Evolutionary conservation across 352 stramenopile genomes (phyloP).

Genomic region (Globisporangium recalcitrans): DNA sequence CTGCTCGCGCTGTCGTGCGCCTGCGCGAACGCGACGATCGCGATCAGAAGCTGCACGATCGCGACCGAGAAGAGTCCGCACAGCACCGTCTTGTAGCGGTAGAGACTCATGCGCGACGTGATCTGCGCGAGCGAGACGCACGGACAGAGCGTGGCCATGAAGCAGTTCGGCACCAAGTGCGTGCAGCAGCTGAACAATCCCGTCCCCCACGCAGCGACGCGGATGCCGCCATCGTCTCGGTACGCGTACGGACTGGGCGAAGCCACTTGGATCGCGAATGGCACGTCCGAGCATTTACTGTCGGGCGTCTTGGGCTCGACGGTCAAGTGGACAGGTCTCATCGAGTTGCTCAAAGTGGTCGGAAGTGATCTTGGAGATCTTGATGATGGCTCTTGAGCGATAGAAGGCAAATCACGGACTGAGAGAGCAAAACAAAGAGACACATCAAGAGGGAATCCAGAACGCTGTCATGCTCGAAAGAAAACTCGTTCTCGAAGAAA

Average conservation of each 20-base stretch:
- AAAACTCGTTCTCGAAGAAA: constrained; percentile 4
- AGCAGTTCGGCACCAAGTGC: constrained; percentile 31
- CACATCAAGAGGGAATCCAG: too few species aligned
- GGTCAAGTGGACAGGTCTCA: background rate
- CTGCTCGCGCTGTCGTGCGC: background rate
- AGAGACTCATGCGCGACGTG: constrained; percentile 11
- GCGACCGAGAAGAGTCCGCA: constrained; percentile 6
- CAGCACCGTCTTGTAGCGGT: constrained; percentile 16
- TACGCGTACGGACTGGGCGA: constrained; percentile 15
- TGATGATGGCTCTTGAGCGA: background rate
- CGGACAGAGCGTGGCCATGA: constrained; percentile 24
- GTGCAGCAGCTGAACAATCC: constrained; percentile 26
- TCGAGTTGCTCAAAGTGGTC: background rate
- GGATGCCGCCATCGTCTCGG: constrained; percentile 20
- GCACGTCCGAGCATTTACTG: constrained; percentile 3
- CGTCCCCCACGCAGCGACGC: constrained; percentile 21
- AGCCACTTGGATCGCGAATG: constrained; percentile 17
- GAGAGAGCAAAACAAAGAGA: constrained; percentile 6
- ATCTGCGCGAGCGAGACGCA: constrained; percentile 29
- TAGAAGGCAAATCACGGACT: background rate
- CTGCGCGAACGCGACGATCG: constrained; percentile 10
- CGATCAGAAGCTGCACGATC: constrained; percentile 7
- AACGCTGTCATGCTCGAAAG: too few species aligned
- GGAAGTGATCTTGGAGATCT: background rate
- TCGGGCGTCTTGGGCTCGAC: constrained; percentile 12